These are phyloP conservation scores for Botrytis cinerea DNA, from an alignment of 2,329 filamentous ascomycete species.

Conservation along the genomic window DNA sequence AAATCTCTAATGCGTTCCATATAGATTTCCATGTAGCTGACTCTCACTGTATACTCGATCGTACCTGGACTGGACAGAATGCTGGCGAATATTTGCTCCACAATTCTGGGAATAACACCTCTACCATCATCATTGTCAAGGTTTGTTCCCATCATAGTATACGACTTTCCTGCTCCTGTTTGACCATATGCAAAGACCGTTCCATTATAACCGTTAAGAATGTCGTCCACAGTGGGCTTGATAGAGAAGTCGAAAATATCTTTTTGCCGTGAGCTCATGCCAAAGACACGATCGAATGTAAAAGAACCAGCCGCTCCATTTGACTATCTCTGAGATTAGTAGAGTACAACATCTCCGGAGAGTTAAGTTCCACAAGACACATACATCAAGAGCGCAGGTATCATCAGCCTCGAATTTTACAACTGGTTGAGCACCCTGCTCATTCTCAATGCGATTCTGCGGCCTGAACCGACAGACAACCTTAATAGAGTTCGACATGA, in stretches of 20 bases:
- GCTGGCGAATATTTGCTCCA: slow-evolving; percentile 95
- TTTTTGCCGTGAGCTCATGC: slow-evolving; percentile 84
- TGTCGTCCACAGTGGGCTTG: slow-evolving; percentile 92
- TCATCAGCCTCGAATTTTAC: slow-evolving; percentile 87
- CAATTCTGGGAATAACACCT: slow-evolving; percentile 94
- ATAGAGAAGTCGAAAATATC: slow-evolving; percentile 99
- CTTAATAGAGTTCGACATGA: slow-evolving; percentile 63
- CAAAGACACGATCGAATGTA: slow-evolving; percentile 97
- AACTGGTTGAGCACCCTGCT: slow-evolving; percentile 87
- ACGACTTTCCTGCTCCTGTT: slow-evolving; percentile 97
- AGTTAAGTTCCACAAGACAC: slow-evolving; percentile 41
- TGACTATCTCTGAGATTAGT: slow-evolving; percentile 58
- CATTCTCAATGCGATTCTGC: slow-evolving; percentile 92
- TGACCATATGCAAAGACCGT: slow-evolving; percentile 98
- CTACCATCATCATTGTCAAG: slow-evolving; percentile 87
- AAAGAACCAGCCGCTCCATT: slow-evolving; percentile 81
- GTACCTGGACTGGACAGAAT: slow-evolving; percentile 89
- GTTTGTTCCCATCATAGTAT: slow-evolving; percentile 97
- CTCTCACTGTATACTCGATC: slow-evolving; percentile 97
- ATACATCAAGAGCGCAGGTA: slow-evolving; percentile 82
- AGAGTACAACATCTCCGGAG: background rate
- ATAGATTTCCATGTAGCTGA: slow-evolving; percentile 99
- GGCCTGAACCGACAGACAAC: slow-evolving; percentile 97
- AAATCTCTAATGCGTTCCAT: slow-evolving; percentile 98
- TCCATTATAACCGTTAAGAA: slow-evolving; percentile 98